phyloP scores from a whole-genome alignment of 2,329 filamentous ascomycete species.

The Scedosporium aurantiacum region DNA sequence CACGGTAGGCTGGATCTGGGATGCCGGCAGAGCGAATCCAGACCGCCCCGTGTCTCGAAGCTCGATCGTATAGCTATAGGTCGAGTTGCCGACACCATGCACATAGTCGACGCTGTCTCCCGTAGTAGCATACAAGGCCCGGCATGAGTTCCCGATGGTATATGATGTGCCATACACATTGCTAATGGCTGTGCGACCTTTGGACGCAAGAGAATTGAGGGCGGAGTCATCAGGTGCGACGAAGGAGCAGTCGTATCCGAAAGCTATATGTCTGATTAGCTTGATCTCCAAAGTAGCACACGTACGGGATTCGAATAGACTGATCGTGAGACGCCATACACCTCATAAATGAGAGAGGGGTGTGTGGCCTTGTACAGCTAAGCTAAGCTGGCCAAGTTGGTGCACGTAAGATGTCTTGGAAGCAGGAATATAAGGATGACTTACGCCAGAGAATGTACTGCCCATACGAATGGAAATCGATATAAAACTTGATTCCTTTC shows the following conservation, averaged over 20 bases:
- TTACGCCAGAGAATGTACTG: slow-evolving; percentile 24
- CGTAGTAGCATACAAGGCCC: slow-evolving; percentile 12
- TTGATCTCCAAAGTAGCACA: too few species aligned
- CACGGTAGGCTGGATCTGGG: slow-evolving; percentile 11
- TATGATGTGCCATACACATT: slow-evolving; percentile 6
- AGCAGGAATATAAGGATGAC: neutral
- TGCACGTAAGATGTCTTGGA: too few species aligned
- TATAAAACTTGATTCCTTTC: slow-evolving; percentile 47
- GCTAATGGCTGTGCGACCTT: slow-evolving; percentile 5
- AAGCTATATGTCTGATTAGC: slow-evolving; percentile 3
- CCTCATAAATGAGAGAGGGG: too few species aligned
- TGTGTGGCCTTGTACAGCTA: neutral
- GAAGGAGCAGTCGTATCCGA: slow-evolving; percentile 10
- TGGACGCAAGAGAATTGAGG: slow-evolving; percentile 5
- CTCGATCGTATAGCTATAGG: slow-evolving; percentile 11
- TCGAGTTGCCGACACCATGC: slow-evolving; percentile 8
- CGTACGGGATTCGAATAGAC: too few species aligned
- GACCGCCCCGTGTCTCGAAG: slow-evolving; percentile 9
- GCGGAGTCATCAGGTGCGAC: slow-evolving; percentile 10
- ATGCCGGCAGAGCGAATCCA: slow-evolving; percentile 10
- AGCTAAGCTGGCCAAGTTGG: too few species aligned
- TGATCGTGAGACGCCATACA: too few species aligned
- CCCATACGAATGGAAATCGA: slow-evolving; percentile 55
- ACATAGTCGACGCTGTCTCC: slow-evolving; percentile 14
- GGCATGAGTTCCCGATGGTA: slow-evolving; percentile 13